Conservation (phyloP, 2,329 filamentous ascomycete species). For the Hypoxylon sp. region DNA sequence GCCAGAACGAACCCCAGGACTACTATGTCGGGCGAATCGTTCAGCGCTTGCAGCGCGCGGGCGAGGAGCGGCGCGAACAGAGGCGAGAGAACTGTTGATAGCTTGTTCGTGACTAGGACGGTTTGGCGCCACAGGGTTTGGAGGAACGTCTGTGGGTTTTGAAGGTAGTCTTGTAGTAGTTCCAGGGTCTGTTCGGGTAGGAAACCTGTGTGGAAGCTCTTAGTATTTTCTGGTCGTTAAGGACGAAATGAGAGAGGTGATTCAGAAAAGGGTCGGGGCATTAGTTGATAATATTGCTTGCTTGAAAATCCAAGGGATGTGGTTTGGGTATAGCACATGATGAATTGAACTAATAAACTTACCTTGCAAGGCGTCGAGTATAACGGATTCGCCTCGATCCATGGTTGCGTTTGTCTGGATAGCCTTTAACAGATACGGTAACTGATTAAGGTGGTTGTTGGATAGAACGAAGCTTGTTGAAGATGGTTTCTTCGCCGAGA, state of each 20-base stretch:
- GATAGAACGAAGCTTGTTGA: conserved; percentile 3
- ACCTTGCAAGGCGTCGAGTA: conserved; percentile 53
- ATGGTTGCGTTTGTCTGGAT: conserved; percentile 30
- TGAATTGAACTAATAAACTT: conserved; percentile 25
- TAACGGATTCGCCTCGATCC: conserved; percentile 48
- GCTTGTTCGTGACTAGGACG: conserved; percentile 48
- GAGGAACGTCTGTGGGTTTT: conserved; percentile 61
- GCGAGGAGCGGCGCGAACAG: conserved; percentile 62
- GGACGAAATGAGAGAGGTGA: conserved; percentile 1
- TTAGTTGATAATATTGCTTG: not conserved
- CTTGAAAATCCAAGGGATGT: not conserved
- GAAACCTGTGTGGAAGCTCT: conserved; percentile 51
- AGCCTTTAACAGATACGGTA: not conserved
- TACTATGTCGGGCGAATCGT: conserved; percentile 61
- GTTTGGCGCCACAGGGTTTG: conserved; percentile 59
- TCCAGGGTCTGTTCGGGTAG: conserved; percentile 63
- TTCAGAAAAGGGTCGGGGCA: not conserved
- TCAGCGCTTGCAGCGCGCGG: conserved; percentile 55
- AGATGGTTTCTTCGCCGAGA: not conserved
- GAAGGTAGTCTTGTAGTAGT: conserved; percentile 63
- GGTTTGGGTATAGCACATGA: not conserved
- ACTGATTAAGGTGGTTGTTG: conserved; percentile 3
- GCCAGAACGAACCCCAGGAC: conserved; percentile 65
- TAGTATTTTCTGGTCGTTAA: conserved; percentile 6
- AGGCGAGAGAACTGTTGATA: conserved; percentile 56